Evolutionary conservation across 1,139 yeast genomes (phyloP), one percentile per base, ranked within the genome.

Genomic region (Arxiozyma bovina): DNA sequence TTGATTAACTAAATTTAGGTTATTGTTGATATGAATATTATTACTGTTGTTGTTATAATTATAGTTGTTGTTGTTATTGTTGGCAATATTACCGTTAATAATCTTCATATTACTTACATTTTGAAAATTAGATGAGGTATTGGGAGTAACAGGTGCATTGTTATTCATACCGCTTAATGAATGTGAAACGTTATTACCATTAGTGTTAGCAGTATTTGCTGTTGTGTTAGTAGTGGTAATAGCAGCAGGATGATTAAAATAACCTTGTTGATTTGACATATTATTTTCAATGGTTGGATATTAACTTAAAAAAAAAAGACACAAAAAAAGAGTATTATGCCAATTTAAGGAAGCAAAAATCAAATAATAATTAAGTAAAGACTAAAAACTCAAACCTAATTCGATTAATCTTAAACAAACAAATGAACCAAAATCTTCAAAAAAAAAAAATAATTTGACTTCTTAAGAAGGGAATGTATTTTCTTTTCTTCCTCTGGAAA

Each of bases 31-130:
- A 22, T 42, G 34, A 34, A 48, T 42, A 30, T 27, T 47, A 30
- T 27, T 38, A 18, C 38, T 22, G 53, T 22, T 40, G 49, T 22
- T 44, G 46, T 44, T 42, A 8, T 38, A 15, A 41, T 38, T 42
- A 34, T 42, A 23, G 21, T 42, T 54, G 48, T 53, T 54, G 44
- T 49, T 54, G 44, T 49, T 51, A 40, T 54, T 40, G 20, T 40
- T 51, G 8, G 56, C 48, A 41, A 53, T 49, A n/a, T 53, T 52
- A 25, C 58, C 59, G 43, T 58, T 59, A 27, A 56, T 50, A 20
- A 57, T 53, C 38, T 59, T 59, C 20, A 55, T 52, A 27, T 59
- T 60, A 27, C 60, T 52, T 15, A 47, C 48, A 20, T 51, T 54
- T 46, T 54, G 57, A 25, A 51, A 51, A n/a, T 53, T 48, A 11